phyloP scores from a whole-genome alignment of 78 protist genomes.

The Dictyostelium citrinum region DNA sequence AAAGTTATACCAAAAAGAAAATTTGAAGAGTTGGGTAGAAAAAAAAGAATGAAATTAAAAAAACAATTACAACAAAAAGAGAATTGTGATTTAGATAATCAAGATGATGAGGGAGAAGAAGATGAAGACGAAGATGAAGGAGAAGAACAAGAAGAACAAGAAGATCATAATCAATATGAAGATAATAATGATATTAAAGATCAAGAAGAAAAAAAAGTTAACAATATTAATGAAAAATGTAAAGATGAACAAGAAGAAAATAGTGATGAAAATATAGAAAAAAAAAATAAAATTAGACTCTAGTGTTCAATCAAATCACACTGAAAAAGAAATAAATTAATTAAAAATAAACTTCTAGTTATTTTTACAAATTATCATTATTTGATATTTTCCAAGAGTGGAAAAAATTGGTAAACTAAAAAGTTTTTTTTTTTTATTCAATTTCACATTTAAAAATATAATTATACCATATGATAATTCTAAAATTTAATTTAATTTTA shows the following conservation, averaged over 20 bases:
- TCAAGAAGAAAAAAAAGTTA: not conserved
- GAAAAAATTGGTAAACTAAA: too few relatives aligned
- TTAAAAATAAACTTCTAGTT: too few relatives aligned
- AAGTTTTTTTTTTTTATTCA: too few relatives aligned
- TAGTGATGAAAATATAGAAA: not conserved
- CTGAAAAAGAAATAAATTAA: too few relatives aligned
- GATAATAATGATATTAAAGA: not conserved
- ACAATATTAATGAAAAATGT: not conserved
- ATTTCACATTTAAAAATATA: too few relatives aligned
- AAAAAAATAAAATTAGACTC: not conserved
- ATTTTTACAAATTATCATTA: too few relatives aligned
- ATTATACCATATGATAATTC: too few relatives aligned
- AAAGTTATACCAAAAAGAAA: constrained; percentile 79
- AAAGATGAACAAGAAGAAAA: not conserved
- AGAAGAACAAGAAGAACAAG: not conserved
- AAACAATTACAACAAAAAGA: not conserved
- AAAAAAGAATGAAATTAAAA: not conserved
- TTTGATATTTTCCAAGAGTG: too few relatives aligned
- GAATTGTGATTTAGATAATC: not conserved
- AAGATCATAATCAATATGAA: not conserved
- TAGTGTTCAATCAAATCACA: too few relatives aligned
- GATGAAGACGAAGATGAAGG: not conserved
- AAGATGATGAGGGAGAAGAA: not conserved
- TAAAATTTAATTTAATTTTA: too few relatives aligned
- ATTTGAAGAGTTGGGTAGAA: not conserved